Conservation (phyloP, 148 eudicot species). For the Heliamphora exappendiculata region DNA sequence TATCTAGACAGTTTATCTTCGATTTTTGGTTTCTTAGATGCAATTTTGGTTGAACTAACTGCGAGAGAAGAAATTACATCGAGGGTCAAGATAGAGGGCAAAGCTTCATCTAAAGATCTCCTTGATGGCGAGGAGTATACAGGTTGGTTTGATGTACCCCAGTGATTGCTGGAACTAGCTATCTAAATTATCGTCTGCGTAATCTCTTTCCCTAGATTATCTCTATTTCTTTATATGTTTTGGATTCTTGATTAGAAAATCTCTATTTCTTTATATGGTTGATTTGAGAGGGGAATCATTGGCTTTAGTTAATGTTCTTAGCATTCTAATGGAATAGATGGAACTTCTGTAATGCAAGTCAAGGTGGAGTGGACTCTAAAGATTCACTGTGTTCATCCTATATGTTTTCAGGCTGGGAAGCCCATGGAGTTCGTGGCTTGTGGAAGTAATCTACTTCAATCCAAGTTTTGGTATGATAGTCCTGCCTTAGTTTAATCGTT, state of each 20-base stretch:
- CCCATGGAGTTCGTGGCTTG: conserved; percentile 76
- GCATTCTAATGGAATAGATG: no score
- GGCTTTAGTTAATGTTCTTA: conserved; percentile 13
- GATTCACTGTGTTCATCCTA: conserved; percentile 75
- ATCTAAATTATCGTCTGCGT: background rate
- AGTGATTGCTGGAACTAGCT: background rate
- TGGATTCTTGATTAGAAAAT: background rate
- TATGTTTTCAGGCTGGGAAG: conserved; percentile 84
- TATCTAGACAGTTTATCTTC: no score
- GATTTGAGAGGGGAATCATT: conserved; percentile 25
- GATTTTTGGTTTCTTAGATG: background rate
- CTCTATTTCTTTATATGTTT: background rate
- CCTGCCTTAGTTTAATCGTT: no score
- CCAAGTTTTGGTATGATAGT: conserved; percentile 90
- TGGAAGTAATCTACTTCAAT: conserved; percentile 81
- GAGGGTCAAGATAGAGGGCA: background rate
- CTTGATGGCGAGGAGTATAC: background rate
- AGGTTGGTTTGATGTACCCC: background rate
- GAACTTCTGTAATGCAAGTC: conserved; percentile 48
- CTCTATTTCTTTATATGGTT: conserved; percentile 8
- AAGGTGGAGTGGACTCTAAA: conserved; percentile 51
- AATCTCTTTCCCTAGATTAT: background rate
- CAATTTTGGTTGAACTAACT: background rate
- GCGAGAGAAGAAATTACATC: conserved; percentile 5
- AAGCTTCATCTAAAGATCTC: background rate